Base-by-base conservation (phyloP, 306 rosid genomes). In the Vicia villosa region DNA sequence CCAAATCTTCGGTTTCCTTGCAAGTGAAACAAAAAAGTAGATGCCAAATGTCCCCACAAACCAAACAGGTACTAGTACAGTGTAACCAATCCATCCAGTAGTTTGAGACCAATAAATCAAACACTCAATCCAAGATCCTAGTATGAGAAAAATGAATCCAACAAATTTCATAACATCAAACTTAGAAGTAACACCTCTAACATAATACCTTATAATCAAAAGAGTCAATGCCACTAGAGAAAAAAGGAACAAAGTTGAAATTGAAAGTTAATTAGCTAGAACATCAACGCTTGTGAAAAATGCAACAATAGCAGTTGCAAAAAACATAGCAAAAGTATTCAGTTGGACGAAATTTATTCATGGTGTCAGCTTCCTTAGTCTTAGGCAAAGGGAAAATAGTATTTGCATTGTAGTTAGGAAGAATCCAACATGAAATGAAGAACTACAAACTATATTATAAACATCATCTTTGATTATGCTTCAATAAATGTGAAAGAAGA, bases 161-260 rank as follows among this genome's bases (percentile, higher is more conserved):
- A 78, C 8, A 69, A 87, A 80, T 77, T 86, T 87, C 4, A 42
- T 74, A 2, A 73, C 10, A 58, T 82, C 22, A 0, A 28, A 56
- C n/a, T 5, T 1, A 1, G 82, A 52, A 0, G 92, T 83, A 4
- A 74, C 81, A 4, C 88, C 89, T 17, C 79, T 68, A 2, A 32
- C 82, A 28, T 74, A 87, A 61, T 92, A 84, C 1, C 96, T 83
- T 0, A 89, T 86, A 3, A 87, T 92, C 6, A 92, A 45, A 1
- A 92, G 85, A 0, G 83, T 92, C 3, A 83, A 10, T 0, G 95
- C 96, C 1, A 89, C 96, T 0, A 87, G 86, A 19, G 89, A 78
- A 73, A 92, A 92, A 28, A 92, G 78, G 69, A 92, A 89, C 8
- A 92, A 56, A 0, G 98, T 89, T 12, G 96, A 87, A 20, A 92